These are phyloP conservation scores for Gossypium laxum DNA, from an alignment of 441 rosid genomes.

Conservation along the genomic window DNA sequence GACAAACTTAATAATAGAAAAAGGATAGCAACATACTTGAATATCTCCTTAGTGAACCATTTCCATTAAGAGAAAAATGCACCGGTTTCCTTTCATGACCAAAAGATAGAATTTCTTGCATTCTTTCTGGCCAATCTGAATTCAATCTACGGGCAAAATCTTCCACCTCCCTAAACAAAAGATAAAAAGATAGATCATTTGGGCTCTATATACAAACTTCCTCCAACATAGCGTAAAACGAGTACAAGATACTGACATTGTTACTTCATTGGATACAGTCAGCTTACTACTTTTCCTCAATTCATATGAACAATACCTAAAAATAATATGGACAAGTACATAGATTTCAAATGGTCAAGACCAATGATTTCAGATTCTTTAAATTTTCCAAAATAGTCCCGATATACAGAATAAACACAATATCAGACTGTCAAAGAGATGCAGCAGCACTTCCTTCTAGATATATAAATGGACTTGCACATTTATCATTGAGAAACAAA, in stretches of 20 bases:
- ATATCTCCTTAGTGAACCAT: constrained; percentile 40
- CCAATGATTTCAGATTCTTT: background rate
- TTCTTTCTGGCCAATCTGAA: constrained; percentile 46
- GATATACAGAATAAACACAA: background rate
- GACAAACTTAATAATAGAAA: background rate
- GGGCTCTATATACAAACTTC: background rate
- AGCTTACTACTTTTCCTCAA: background rate
- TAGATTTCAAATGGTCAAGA: background rate
- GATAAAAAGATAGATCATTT: constrained; percentile 2
- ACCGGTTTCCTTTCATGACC: constrained; percentile 47
- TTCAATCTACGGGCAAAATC: constrained; percentile 65
- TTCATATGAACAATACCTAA: background rate
- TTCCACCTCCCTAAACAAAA: constrained; percentile 53
- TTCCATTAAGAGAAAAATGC: constrained; percentile 37
- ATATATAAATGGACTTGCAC: background rate
- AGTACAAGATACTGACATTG: background rate
- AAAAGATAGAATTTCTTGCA: constrained; percentile 38
- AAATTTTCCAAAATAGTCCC: background rate
- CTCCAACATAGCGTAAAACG: background rate
- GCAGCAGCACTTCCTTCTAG: background rate
- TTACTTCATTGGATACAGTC: background rate
- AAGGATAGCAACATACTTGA: constrained; percentile 36
- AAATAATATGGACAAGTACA: background rate
- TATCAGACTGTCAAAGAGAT: background rate
- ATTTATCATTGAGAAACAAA: background rate